Percentiles rank a stretch among this genome's conserved stretches.
Evolutionary conservation across 495 filamentous ascomycete genomes (phyloP).

Genomic region (Penicillium parvum): DNA sequence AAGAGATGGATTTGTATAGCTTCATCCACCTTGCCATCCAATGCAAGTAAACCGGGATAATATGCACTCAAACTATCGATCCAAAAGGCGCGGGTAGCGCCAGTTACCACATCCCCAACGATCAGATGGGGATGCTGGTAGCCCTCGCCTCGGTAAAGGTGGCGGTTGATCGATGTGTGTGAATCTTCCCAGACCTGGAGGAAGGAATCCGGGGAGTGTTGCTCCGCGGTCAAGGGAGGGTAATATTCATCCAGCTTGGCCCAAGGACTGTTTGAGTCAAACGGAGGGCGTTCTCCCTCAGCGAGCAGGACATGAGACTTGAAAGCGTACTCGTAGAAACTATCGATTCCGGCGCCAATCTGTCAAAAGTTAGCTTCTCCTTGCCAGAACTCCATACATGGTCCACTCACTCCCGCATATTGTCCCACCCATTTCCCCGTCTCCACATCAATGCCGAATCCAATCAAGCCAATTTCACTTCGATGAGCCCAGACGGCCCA

Average conservation of each 20-base stretch:
- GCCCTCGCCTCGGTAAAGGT: constrained; percentile 60
- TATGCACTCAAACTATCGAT: constrained; percentile 93
- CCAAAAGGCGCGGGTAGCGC: constrained; percentile 79
- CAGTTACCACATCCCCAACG: constrained; percentile 83
- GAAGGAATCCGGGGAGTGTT: constrained; percentile 73
- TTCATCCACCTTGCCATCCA: constrained; percentile 85
- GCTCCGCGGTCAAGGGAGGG: constrained; percentile 53
- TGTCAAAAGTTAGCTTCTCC: constrained; percentile 17
- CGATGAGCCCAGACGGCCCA: constrained; percentile 90
- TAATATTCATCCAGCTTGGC: constrained; percentile 42
- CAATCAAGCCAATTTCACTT: constrained; percentile 82
- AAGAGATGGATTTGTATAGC: constrained; percentile 84
- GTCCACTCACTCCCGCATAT: constrained; percentile 61
- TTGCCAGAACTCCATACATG: neutral
- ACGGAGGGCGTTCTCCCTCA: constrained; percentile 42
- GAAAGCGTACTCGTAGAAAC: constrained; percentile 96
- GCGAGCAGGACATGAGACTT: constrained; percentile 90
- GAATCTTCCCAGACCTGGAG: constrained; percentile 81
- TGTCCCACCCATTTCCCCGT: constrained; percentile 83
- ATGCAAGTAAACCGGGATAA: constrained; percentile 84
- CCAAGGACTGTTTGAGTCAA: constrained; percentile 36
- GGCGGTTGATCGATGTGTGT: constrained; percentile 78
- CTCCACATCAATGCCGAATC: constrained; percentile 88
- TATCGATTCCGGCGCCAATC: constrained; percentile 94
- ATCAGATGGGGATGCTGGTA: constrained; percentile 89